phyloP scores from a whole-genome alignment of 1,284 basidiomycete genomes.

The Laetiporus sulphureus region DNA sequence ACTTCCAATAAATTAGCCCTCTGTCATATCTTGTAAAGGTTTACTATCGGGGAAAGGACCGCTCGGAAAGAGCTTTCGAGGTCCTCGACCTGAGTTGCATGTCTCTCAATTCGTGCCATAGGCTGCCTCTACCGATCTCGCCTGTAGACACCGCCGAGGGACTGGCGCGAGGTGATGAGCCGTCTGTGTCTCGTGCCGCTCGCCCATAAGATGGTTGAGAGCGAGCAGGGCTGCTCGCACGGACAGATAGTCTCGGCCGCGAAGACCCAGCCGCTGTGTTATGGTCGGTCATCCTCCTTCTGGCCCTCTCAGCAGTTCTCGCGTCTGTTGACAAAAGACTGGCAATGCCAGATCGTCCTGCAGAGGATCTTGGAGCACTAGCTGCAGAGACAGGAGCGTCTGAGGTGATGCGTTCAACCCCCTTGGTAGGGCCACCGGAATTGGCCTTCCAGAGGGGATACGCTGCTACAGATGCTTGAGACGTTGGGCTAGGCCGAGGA shows the following conservation, averaged over 20 bases:
- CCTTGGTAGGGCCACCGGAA: constrained; percentile 17
- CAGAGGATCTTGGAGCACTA: constrained; percentile 20
- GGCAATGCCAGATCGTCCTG: constrained; percentile 29
- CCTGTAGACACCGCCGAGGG: constrained; percentile 17
- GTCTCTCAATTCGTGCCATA: constrained; percentile 56
- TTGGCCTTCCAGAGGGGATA: constrained; percentile 26
- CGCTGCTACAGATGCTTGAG: constrained; percentile 10
- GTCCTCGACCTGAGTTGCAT: constrained; percentile 42
- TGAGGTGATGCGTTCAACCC: too few relatives aligned
- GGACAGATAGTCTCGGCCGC: constrained; percentile 19
- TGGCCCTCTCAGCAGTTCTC: constrained; percentile 30
- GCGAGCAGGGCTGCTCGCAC: too few relatives aligned
- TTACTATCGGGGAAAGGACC: too few relatives aligned
- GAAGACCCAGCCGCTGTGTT: constrained; percentile 7
- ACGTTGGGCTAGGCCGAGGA: constrained; percentile 11
- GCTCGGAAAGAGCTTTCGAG: too few relatives aligned
- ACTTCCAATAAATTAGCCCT: constrained; percentile 3
- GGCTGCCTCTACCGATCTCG: constrained; percentile 34
- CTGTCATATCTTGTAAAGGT: too few relatives aligned
- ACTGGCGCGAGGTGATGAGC: constrained; percentile 24
- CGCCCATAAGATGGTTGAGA: constrained; percentile 19
- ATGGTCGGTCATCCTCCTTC: constrained; percentile 20
- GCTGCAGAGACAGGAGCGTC: too few relatives aligned
- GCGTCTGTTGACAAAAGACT: constrained; percentile 27
- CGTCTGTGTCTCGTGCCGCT: constrained; percentile 33